A percentile compares a stretch with the other conserved stretches of the same genome.
phyloP scores from a whole-genome alignment of 352 stramenopile species.

The Phytophthora citricola region DNA sequence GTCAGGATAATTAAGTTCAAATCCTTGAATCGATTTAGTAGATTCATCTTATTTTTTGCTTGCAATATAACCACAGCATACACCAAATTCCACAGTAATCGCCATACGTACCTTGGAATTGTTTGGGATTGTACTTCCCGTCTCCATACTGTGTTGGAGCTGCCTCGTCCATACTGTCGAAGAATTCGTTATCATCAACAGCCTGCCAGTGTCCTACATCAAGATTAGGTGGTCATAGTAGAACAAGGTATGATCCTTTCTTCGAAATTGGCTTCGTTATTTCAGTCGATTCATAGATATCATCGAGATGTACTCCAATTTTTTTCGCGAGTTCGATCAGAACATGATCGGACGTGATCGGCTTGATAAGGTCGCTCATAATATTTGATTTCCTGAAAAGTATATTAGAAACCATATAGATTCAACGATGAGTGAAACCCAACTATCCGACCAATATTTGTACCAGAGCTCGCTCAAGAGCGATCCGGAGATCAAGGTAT shows the following conservation, averaged over 20 bases:
- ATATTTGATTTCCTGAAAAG: slow-evolving; percentile 8
- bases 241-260: slow-evolving; percentile 16
- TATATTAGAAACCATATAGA: slow-evolving; percentile 22
- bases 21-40: slow-evolving; percentile 1
- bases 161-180: slow-evolving; percentile 26
- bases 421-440: slow-evolving; percentile 18
- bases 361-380: slow-evolving; percentile 2
- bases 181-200: slow-evolving; percentile 13
- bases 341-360: slow-evolving; percentile 10
- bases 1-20: slow-evolving; percentile 13
- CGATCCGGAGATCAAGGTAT: not conserved
- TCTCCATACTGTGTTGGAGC: slow-evolving; percentile 13
- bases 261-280: slow-evolving; percentile 2
- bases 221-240: slow-evolving; percentile 5
- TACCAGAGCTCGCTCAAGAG: slow-evolving; percentile 12
- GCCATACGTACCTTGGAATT: slow-evolving; percentile 23
- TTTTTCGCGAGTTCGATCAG: slow-evolving; percentile 12
- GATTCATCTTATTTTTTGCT: slow-evolving; percentile 17
- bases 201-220: slow-evolving; percentile 22
- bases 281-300: slow-evolving; percentile 23
- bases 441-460: slow-evolving; percentile 19
- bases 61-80: slow-evolving; percentile 20
- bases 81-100: slow-evolving; percentile 21
- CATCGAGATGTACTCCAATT: slow-evolving; percentile 1
- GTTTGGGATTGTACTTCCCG: slow-evolving; percentile 15